Evolutionary conservation across 352 stramenopile species (phyloP).

Genomic region (Phytophthora quininea): DNA sequence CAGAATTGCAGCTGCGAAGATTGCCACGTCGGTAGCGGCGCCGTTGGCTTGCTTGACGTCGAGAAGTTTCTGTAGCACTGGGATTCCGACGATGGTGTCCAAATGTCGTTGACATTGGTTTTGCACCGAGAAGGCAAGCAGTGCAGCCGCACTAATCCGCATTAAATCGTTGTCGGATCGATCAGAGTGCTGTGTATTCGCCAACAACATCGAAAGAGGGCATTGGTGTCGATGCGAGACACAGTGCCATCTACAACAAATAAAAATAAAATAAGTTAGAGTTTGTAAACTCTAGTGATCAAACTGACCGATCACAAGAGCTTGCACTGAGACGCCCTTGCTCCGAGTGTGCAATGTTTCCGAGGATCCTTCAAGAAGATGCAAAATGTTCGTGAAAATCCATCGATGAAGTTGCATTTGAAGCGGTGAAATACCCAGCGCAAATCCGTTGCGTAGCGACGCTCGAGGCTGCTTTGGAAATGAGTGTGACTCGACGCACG

Average conservation of each 20-base stretch:
- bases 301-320: slow-evolving; percentile 59
- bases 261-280: background rate
- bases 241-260: slow-evolving; percentile 56
- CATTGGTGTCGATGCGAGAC: slow-evolving; percentile 76
- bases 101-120: slow-evolving; percentile 78
- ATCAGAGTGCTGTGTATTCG: slow-evolving; percentile 26
- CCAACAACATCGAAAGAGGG: slow-evolving; percentile 61
- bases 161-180: slow-evolving; percentile 36
- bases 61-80: slow-evolving; percentile 54
- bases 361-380: slow-evolving; percentile 52
- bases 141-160: slow-evolving; percentile 51
- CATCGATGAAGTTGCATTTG: no score
- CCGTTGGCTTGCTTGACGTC: slow-evolving; percentile 30
- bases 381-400: background rate
- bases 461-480: slow-evolving; percentile 32
- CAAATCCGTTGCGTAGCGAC: slow-evolving; percentile 38
- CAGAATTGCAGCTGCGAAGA: slow-evolving; percentile 56
- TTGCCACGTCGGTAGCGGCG: slow-evolving; percentile 39
- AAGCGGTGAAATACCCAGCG: slow-evolving; percentile 24
- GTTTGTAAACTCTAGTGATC: background rate
- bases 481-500: slow-evolving; percentile 48
- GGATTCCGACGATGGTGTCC: slow-evolving; percentile 50
- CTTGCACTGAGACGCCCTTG: slow-evolving; percentile 58
- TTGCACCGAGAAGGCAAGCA: slow-evolving; percentile 73
- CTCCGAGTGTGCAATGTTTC: slow-evolving; percentile 64